Evolutionary conservation across 805 yeast species (phyloP).

Genomic region (Metschnikowia santaceciliae): DNA sequence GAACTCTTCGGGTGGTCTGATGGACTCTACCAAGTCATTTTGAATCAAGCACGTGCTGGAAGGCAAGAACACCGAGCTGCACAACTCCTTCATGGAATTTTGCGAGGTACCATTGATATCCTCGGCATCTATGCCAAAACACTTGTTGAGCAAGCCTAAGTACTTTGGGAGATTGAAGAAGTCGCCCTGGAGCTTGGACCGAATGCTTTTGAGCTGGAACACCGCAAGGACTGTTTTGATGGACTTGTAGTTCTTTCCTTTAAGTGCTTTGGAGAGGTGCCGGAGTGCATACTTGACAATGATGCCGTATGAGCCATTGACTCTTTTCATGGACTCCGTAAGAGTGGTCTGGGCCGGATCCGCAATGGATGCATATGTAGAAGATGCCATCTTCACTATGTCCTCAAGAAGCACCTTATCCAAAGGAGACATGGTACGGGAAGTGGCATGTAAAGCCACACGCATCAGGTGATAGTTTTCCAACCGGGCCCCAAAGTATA

Average conservation of each 20-base stretch:
- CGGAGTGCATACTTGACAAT: constrained; percentile 50
- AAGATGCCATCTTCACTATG: constrained; percentile 58
- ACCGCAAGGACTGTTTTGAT: constrained; percentile 63
- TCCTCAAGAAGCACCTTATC: constrained; percentile 65
- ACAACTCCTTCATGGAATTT: constrained; percentile 39
- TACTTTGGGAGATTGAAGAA: constrained; percentile 47
- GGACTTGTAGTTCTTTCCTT: constrained; percentile 44
- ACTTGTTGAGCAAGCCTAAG: constrained; percentile 47
- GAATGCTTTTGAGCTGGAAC: constrained; percentile 55
- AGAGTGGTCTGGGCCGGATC: constrained; percentile 65
- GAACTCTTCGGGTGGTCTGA: constrained; percentile 59
- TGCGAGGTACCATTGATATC: constrained; percentile 55
- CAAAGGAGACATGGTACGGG: constrained; percentile 61
- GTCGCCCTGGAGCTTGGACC: constrained; percentile 55
- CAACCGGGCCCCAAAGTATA: constrained; percentile 70
- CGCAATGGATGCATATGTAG: constrained; percentile 68
- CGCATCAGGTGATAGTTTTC: constrained; percentile 74
- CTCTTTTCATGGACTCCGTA: constrained; percentile 62
- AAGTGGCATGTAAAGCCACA: constrained; percentile 64
- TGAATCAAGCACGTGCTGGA: constrained; percentile 49
- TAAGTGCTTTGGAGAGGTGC: constrained; percentile 47
- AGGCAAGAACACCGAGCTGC: constrained; percentile 29
- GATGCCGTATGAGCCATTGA: constrained; percentile 60
- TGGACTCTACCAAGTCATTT: constrained; percentile 34
- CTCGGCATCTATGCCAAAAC: constrained; percentile 53